Evolutionary conservation across 148 eudicot genomes (phyloP), one percentile per base, ranked within the genome.

Genomic region (Rhododendron ferrugineum): DNA sequence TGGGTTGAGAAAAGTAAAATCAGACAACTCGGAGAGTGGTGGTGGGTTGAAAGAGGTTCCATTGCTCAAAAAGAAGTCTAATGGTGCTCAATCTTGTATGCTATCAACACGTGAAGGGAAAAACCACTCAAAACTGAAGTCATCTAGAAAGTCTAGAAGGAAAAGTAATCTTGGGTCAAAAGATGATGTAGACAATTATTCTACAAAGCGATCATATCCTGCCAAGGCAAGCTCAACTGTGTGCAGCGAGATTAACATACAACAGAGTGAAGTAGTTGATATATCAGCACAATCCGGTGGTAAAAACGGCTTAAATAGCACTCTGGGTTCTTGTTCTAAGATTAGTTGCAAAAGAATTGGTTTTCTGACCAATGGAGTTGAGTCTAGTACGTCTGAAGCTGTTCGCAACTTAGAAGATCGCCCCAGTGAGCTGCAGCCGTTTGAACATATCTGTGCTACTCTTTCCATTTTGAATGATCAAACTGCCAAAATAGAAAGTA

Each of bases 71-170:
- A 85, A 78, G 78, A 82, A 78, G 82, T 28, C 26, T 66, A 37
- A 82, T 78, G 66, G 40, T 78, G 66, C 78, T 66, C 79, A 78
- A 44, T 82, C 79, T 50, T 46, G 60, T 60, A 44, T 75, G 56
- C 18, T 60, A 30, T 87, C 85, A 34, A 36, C 49, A 75, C 13
- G 47, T 46, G 85, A 76, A 82, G 50, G 85, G 42, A 78, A 66
- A 34, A 66, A 11, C 20, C 73, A 30, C 56, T 60, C 89, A 88
- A 82, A 85, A 79, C 23, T 79, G 46, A 88, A 74, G 60, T 78
- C 60, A 36, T 34, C 83, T 68, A 80, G 85, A 78, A 79, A 68
- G 81, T n/a, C 70, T 80, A 88, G 70, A 83, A 88, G 85, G 84
- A 88, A 50, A 83, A 66, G 74, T 68, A 85, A n/a, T 32, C 13